These are phyloP conservation scores for Podila epigama DNA, from an alignment of 192 early-diverging fungal genomes.

Conservation along the genomic window DNA sequence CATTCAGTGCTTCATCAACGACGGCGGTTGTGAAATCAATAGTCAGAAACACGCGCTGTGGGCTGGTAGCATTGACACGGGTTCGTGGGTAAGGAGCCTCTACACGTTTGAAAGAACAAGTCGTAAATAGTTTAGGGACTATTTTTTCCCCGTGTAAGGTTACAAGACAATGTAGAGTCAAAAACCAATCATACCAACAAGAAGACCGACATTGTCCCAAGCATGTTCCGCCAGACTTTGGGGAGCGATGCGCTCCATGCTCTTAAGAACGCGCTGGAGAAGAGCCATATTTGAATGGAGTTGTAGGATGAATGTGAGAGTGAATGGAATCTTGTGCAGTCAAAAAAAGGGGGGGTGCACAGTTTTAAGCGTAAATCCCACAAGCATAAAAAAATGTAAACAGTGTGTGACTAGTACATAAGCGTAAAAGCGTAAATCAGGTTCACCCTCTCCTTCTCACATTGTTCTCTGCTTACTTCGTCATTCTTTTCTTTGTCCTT, in stretches of 20 bases:
- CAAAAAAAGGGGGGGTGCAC: too few species aligned
- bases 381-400: too few species aligned
- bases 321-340: neutral
- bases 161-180: neutral
- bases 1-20: conserved; percentile 76
- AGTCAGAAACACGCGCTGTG: conserved; percentile 84
- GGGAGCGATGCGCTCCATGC: conserved; percentile 88
- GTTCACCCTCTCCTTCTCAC: too few species aligned
- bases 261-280: conserved; percentile 62
- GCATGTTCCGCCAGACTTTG: conserved; percentile 77
- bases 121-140: neutral
- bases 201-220: conserved; percentile 96
- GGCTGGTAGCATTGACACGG: conserved; percentile 38
- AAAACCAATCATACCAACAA: conserved; percentile 62
- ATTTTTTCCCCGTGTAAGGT: neutral
- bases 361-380: too few species aligned
- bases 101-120: conserved; percentile 4
- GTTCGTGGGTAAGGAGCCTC: conserved; percentile 85
- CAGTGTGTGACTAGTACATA: too few species aligned
- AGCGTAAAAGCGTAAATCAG: too few species aligned
- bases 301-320: neutral
- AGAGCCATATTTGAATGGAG: conserved; percentile 55
- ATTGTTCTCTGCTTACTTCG: too few species aligned
- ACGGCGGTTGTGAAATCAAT: conserved; percentile 89
- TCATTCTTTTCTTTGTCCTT: too few species aligned